Base-by-base conservation (phyloP, 1,284 basidiomycete species). In the Leccinum ponderosum region DNA sequence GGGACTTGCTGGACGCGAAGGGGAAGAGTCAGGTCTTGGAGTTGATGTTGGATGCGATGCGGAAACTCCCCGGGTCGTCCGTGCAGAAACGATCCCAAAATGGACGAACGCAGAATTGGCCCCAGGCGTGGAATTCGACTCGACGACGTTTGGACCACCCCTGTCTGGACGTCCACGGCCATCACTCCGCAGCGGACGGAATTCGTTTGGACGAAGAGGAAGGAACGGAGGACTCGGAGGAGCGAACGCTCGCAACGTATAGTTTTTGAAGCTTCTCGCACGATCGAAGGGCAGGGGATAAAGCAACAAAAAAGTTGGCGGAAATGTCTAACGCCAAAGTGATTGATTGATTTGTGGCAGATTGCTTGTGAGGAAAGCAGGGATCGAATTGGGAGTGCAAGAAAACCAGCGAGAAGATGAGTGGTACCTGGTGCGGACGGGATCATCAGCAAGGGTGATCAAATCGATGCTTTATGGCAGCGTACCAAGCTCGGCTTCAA, bases 231-330 rank as follows among this genome's bases (percentile, higher is more conserved):
- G 20, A 22, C 20, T 22, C 20, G 35, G 33, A 37, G 6, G 35
- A 37, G 15, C 15, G 14, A 98, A 81, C n/a, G 87, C 87, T 53
- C 91, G 87, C 51, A 98, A 81, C 83, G 73, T 98, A 97, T 58
- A 99, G 83, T 77, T 99, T 97, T 73, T 98, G 95, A 47, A 99
- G 86, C 65, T 81, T 83, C 60, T 82, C 78, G 75, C 96, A 98
- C 22, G 85, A 78, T 20, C 87, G 83, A 50, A 99, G 84, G 15
- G 87, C 83, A 5, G 87, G 87, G 2, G 97, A 95, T 50, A 99
- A 78, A 27, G 88, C 87, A 37, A 85, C 83, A 42, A 99, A 83
- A 65, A 90, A 89, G 75, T 96, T 97, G 66, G 87, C 84, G 4
- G 94, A 95, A 53, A 98, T 90, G 75, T 98, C 95, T 50, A 97